Conservation (phyloP, 176 grass and related monocot species). For the Aegilops umbellulata region DNA sequence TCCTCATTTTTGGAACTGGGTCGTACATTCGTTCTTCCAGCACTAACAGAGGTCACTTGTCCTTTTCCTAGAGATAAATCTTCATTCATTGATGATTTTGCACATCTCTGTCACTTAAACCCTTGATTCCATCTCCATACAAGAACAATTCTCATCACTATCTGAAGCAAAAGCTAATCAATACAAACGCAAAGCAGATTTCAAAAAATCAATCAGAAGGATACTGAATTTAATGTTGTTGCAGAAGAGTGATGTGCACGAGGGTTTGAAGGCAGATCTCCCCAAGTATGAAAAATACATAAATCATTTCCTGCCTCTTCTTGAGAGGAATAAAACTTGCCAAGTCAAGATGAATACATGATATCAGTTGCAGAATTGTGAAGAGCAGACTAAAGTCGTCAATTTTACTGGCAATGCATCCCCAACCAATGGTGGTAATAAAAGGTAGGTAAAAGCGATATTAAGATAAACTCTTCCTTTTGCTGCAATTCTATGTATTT, state of each 20-base stretch:
- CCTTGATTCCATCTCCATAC: background rate
- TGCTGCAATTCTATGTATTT: no score
- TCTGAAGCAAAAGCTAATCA: background rate
- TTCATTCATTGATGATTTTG: background rate
- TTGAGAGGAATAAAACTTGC: background rate
- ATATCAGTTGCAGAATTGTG: background rate
- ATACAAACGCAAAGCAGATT: background rate
- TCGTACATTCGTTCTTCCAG: background rate
- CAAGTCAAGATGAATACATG: background rate
- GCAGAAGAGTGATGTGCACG: background rate
- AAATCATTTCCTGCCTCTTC: background rate
- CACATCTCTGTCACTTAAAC: background rate
- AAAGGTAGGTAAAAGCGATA: no score
- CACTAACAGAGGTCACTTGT: conserved; percentile 15
- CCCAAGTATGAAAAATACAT: background rate
- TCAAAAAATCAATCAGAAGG: background rate
- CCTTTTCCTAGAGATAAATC: background rate
- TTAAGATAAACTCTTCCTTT: no score
- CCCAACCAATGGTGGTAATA: no score
- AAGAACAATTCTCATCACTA: conserved; percentile 11
- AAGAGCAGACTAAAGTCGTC: no score
- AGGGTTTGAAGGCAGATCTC: background rate
- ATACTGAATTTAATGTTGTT: background rate
- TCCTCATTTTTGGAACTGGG: conserved; percentile 3
- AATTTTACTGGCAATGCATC: no score